Evolutionary conservation across 805 yeast species (phyloP).

Genomic region (Torulaspora delbrueckii): DNA sequence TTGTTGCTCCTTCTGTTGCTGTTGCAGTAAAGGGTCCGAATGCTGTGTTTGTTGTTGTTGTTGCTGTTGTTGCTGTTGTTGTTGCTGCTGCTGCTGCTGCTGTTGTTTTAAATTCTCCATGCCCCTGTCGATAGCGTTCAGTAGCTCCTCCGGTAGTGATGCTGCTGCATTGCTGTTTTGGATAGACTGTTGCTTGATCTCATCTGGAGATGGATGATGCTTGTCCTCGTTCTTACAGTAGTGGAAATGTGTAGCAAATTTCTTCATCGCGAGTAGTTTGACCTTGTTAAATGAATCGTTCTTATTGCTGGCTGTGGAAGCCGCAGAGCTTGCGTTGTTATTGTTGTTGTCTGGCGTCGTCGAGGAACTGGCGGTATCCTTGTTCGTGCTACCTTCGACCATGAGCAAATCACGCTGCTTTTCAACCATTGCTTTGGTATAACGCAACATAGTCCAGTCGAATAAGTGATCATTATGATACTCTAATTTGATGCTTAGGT

Average conservation of each 20-base stretch:
- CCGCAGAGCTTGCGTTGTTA: constrained; percentile 5
- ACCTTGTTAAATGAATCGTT: constrained; percentile 34
- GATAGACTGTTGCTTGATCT: constrained; percentile 32
- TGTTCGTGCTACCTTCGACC: constrained; percentile 9
- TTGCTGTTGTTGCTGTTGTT: constrained; percentile 11
- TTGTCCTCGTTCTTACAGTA: constrained; percentile 31
- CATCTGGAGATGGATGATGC: constrained; percentile 35
- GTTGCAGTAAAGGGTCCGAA: constrained; percentile 16
- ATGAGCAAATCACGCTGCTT: constrained; percentile 25
- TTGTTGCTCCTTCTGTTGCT: constrained; percentile 16
- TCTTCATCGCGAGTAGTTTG: constrained; percentile 33
- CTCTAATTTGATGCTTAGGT: constrained; percentile 79
- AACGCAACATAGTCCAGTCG: constrained; percentile 79
- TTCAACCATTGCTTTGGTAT: constrained; percentile 36
- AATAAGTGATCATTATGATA: constrained; percentile 90
- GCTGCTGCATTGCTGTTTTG: constrained; percentile 27
- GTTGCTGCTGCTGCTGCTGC: constrained; percentile 18
- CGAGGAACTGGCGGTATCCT: constrained; percentile 8
- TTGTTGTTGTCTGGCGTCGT: constrained; percentile 13
- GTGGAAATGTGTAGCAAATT: constrained; percentile 37
- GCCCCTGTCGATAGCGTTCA: constrained; percentile 31
- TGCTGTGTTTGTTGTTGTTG: constrained; percentile 14
- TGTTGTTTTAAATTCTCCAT: constrained; percentile 31
- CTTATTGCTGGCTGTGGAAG: constrained; percentile 17
- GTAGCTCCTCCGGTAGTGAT: constrained; percentile 27